Base-by-base conservation (phyloP, 805 yeast species). In the Nakazawaea holstii region DNA sequence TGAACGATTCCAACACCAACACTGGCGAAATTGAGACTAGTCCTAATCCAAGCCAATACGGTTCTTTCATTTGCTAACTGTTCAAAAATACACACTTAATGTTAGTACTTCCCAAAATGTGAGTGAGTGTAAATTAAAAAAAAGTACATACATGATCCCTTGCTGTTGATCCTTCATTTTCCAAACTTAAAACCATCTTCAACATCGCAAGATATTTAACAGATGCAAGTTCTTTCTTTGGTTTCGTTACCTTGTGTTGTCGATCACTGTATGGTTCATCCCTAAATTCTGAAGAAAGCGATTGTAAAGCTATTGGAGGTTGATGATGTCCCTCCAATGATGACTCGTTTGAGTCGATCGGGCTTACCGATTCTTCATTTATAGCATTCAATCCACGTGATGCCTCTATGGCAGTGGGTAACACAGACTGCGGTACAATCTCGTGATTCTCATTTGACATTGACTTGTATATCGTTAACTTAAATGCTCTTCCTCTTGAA, bases 21-120 rank as follows among this genome's bases (percentile, higher is more conserved):
- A 1, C 81, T 66, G 3, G 76, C 63, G 45, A 79, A 67, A 20
- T 74, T 72, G 27, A 80, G 55, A 1, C 80, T 68, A 0, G 86
- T 80, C 43, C 86, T 65, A 11, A 76, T 54, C 76, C 84, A 81
- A 0, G 86, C 84, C 9, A 81, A 59, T 35, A 74, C 71, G 1
- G 86, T 80, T 51, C 87, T 62, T 53, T 81, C 86, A 53, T 79
- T 80, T 7, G 87, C 82, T 65, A 80, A 68, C 52, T 54, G 13
- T 2, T 13, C 4, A 20, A 20, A 20, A 20, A 20, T 3, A 20
- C 24, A 20, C 3, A 3, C 5, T 4, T 2, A n/a, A 13, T 31
- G 40, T 33, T 11, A 30, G 33, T 24, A 17, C 13, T 35, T 7
- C 11, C 24, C 24, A 20, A 20, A n/a, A n/a, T n/a, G n/a, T n/a